Evolutionary conservation across 2,329 filamentous ascomycete genomes (phyloP).

Genomic region (Fonsecaea pugnacius): DNA sequence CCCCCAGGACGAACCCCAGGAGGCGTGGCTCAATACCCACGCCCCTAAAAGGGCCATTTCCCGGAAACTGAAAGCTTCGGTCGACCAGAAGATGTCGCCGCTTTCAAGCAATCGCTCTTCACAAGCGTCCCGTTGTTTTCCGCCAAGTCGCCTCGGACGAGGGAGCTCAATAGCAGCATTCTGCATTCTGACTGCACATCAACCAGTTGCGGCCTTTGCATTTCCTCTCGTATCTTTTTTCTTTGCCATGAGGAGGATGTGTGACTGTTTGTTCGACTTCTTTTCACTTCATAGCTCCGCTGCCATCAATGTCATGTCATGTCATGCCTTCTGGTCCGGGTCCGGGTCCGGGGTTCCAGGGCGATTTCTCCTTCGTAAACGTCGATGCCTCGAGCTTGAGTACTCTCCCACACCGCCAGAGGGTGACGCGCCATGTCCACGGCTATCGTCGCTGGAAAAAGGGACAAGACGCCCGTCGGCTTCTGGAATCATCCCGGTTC

Average conservation of each 20-base stretch:
- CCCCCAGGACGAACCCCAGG: not conserved
- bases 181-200: not conserved
- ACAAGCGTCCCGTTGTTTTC: not conserved
- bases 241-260: not conserved
- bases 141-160: not conserved
- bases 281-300: not conserved
- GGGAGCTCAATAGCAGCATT: not conserved
- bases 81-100: not conserved
- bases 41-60: not conserved
- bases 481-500: constrained; percentile 16
- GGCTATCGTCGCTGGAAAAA: constrained; percentile 19
- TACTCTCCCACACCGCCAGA: constrained; percentile 8
- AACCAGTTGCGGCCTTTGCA: not conserved
- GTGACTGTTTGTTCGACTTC: not conserved
- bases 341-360: constrained; percentile 4
- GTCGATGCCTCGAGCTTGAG: constrained; percentile 16
- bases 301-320: not conserved
- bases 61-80: not conserved
- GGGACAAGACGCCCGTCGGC: constrained; percentile 10
- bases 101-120: not conserved
- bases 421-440: constrained; percentile 13
- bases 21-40: not conserved
- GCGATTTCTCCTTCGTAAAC: constrained; percentile 18
- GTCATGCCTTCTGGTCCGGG: not conserved
- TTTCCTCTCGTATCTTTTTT: not conserved